Conservation (phyloP, 2,329 filamentous ascomycete genomes). For the Phoma sp. region DNA sequence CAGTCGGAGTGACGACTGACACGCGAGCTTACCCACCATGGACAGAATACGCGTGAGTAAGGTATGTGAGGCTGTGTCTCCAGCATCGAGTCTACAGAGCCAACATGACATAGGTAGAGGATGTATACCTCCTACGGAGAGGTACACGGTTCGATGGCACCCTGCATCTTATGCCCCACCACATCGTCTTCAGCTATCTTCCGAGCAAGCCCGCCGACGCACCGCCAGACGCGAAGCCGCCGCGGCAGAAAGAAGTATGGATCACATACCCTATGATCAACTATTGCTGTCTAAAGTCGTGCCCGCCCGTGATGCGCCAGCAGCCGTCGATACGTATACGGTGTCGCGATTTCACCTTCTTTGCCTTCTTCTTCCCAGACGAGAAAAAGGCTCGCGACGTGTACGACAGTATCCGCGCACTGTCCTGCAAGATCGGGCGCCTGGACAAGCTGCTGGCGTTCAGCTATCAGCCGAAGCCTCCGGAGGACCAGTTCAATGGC, state of each 20-base stretch:
- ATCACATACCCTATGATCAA: constrained; percentile 93
- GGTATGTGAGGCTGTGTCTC: constrained; percentile 32
- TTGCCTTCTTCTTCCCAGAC: constrained; percentile 84
- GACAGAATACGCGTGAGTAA: constrained; percentile 57
- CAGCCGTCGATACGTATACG: constrained; percentile 84
- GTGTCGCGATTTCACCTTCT: constrained; percentile 91
- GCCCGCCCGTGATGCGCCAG: constrained; percentile 70
- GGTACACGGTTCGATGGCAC: constrained; percentile 64
- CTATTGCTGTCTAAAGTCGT: constrained; percentile 77
- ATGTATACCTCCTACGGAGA: constrained; percentile 64
- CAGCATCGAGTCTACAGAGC: background rate
- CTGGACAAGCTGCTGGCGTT: constrained; percentile 94
- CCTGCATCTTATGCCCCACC: constrained; percentile 67
- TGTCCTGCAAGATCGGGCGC: constrained; percentile 80
- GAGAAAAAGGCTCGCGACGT: constrained; percentile 79
- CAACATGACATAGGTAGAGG: constrained; percentile 59
- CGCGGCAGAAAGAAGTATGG: constrained; percentile 75
- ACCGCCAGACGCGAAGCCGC: constrained; percentile 47
- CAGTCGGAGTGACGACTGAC: constrained; percentile 14
- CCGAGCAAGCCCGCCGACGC: constrained; percentile 49
- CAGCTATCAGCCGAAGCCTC: constrained; percentile 74
- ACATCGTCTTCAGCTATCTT: constrained; percentile 67
- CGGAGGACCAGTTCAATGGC: constrained; percentile 76
- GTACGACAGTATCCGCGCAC: constrained; percentile 81
- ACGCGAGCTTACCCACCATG: constrained; percentile 33